Conservation (phyloP, 1,139 yeast genomes). For the Kazachstania sp. region DNA sequence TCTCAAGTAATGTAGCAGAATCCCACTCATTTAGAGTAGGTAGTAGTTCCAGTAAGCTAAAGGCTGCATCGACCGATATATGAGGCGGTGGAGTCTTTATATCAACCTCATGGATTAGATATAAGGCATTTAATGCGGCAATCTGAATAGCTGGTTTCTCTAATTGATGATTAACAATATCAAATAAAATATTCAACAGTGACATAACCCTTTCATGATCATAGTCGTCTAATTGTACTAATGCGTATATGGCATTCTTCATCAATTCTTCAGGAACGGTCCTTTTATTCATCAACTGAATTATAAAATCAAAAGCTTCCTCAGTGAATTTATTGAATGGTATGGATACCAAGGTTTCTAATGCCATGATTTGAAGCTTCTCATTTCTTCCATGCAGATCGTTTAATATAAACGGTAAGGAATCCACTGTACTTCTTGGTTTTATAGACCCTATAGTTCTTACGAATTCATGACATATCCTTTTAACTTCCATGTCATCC, state of each 20-base stretch:
- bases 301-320: slow-evolving; percentile 36
- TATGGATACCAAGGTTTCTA: slow-evolving; percentile 57
- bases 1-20: slow-evolving; percentile 60
- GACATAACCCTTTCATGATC: slow-evolving; percentile 39
- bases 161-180: slow-evolving; percentile 49
- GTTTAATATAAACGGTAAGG: slow-evolving; percentile 47
- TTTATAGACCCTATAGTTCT: slow-evolving; percentile 52
- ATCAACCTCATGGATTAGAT: slow-evolving; percentile 51
- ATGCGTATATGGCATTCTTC: slow-evolving; percentile 60
- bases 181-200: slow-evolving; percentile 41
- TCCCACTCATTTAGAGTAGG: slow-evolving; percentile 58
- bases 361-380: slow-evolving; percentile 43
- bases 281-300: slow-evolving; percentile 38
- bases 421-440: slow-evolving; percentile 47
- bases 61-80: slow-evolving; percentile 16
- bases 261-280: slow-evolving; percentile 49
- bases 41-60: slow-evolving; percentile 17
- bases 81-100: slow-evolving; percentile 29
- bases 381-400: slow-evolving; percentile 44
- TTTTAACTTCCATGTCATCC: slow-evolving; percentile 60
- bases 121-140: slow-evolving; percentile 62
- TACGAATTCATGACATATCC: slow-evolving; percentile 56
- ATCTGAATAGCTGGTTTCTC: slow-evolving; percentile 60
- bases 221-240: slow-evolving; percentile 58
- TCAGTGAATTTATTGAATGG: slow-evolving; percentile 46